Percentiles rank a stretch among this genome's conserved stretches.
Evolutionary conservation across 176 grass and related monocot genomes (phyloP).

Genomic region (Triticum urartu): DNA sequence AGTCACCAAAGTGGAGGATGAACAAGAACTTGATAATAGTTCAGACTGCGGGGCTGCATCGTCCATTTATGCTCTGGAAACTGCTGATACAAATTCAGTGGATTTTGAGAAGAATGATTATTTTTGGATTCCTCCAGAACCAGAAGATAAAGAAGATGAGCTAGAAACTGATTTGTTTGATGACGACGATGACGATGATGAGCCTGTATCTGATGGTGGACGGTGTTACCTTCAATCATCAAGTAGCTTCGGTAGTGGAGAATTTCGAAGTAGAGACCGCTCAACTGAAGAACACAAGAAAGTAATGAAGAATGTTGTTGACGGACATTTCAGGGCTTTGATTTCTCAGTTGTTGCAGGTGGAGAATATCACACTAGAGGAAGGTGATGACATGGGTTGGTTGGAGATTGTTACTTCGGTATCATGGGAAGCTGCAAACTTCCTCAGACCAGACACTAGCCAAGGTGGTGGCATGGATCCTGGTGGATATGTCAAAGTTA

Average conservation of each 20-base stretch:
- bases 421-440: conserved; percentile 85
- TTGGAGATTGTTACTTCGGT: conserved; percentile 86
- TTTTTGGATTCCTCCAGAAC: conserved; percentile 89
- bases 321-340: conserved; percentile 90
- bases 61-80: conserved; percentile 80
- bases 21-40: conserved; percentile 78
- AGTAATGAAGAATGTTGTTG: conserved; percentile 71
- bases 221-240: conserved; percentile 38
- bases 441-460: conserved; percentile 88
- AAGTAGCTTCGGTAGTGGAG: conserved; percentile 79
- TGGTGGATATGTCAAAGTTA: conserved; percentile 90
- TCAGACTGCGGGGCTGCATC: conserved; percentile 74
- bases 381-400: conserved; percentile 71
- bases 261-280: conserved; percentile 50
- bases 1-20: conserved; percentile 64
- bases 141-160: conserved; percentile 83
- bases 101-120: conserved; percentile 84
- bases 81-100: conserved; percentile 50
- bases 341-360: conserved; percentile 83
- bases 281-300: conserved; percentile 76
- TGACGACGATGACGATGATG: conserved; percentile 39
- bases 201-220: conserved; percentile 39
- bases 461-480: conserved; percentile 84
- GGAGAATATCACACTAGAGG: conserved; percentile 62
- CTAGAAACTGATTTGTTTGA: conserved; percentile 42